Evolutionary conservation across 2,329 filamentous ascomycete genomes (phyloP), one percentile per base, ranked within the genome.

Genomic region (Berkeleyomyces basicola): DNA sequence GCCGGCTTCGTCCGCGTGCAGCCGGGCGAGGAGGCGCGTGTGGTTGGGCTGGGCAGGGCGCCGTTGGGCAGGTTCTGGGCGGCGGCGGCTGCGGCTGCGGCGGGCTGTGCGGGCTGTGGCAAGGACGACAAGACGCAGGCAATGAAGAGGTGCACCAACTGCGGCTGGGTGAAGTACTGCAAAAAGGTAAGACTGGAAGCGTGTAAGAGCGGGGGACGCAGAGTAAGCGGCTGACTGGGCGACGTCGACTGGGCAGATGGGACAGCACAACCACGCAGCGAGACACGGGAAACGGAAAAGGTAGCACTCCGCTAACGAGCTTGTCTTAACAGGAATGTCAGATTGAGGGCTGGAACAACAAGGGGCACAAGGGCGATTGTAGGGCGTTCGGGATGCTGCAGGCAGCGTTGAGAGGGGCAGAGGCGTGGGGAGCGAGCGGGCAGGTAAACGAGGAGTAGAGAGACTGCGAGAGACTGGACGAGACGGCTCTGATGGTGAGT

Each of bases 111-210:
- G 61, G 67, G 43, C 4, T 73, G 73, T 42, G 68, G 65, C 44
- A 70, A 68, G 60, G 68, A 66, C 23, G 70, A 68, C 16, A 69
- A 65, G 63, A 64, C 37, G 3, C 68, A 65, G n/a, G 58, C 62
- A 61, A 61, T 75, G 66, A 71, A 69, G 68, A 73, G 69, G 66
- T 79, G 77, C 66, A 75, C 72, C 9, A 75, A 74, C 7, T 79
- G 77, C 66, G 71, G 71, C 33, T 71, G 71, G 65, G 73, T 71
- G n/a, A 70, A 69, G 64, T 79, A 79, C 68, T 79, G 77, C 63
- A 70, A 72, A 36, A 77, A 77, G 74, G 76, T 77, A 62, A 70
- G 72, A 69, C 7, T n/a, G 31, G 31, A 11, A 39, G 31, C 14
- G 3, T 46, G 14, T 37, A 5, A 51, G 61, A 3, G 9, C 37